Evolutionary conservation across 345 rosid genomes (phyloP), one percentile per base, ranked within the genome.

Genomic region (Citrus medica): DNA sequence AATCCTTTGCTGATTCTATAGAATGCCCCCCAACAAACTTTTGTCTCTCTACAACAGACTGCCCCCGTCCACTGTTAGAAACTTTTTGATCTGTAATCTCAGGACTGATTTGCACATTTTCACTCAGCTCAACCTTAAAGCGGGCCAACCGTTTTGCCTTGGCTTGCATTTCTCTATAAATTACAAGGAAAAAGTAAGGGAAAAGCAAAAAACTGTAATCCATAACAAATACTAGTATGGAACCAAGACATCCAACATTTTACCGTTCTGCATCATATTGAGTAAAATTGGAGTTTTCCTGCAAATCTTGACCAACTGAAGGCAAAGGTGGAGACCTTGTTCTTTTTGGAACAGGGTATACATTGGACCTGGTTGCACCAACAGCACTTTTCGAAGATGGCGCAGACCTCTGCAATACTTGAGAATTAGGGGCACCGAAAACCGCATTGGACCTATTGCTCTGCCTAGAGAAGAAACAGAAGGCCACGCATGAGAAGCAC

Each of bases 101-200:
- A 68, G 87, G 78, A 69, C 81, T 78, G 64, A 25, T 75, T 82
- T 86, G 78, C 22, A 79, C 76, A 65, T 60, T 80, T 67, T 89
- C 90, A 79, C 83, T 88, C 81, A 93, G 80, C 85, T 92, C 98
- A 59, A 79, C 84, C 84, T 87, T 93, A 84, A 93, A 93, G 65
- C 98, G 97, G 37, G 92, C 93, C 80, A 89, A 84, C 69, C 97
- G 87, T 86, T 92, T 93, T 51, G 90, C 97, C 89, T 91, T 93
- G 85, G 97, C 97, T 83, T 90, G 89, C 80, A 85, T 87, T 86
- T 93, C 97, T 81, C 98, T 93, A 85, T 59, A 72, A 70, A 73
- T 77, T 62, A 75, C 76, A 75, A 37, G 59, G 59, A 72, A 67
- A 76, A 51, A 40, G 32, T 51, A 30, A 76, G 74, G 78, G 25